Conservation (phyloP, 2,329 filamentous ascomycete genomes). For the Aotearoamyces nothofagi region DNA sequence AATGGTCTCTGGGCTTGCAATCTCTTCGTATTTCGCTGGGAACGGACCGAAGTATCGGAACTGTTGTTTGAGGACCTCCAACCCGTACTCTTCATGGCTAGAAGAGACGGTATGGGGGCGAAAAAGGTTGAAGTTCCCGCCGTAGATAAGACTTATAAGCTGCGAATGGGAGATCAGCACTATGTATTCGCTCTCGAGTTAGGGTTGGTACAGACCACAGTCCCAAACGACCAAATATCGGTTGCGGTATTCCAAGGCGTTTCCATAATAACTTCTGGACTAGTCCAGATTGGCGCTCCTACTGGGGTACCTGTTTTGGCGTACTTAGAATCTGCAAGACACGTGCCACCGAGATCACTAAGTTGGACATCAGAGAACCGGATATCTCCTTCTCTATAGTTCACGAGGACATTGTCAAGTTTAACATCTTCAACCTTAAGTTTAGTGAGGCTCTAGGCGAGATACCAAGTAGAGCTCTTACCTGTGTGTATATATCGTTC, state of each 20-base stretch:
- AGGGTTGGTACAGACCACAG: constrained; percentile 7
- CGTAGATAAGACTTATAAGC: constrained; percentile 9
- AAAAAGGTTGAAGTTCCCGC: constrained; percentile 7
- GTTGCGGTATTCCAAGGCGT: constrained; percentile 11
- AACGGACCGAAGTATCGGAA: constrained; percentile 6
- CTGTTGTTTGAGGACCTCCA: constrained; percentile 5
- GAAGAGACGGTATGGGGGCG: constrained; percentile 3
- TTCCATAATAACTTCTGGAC: constrained; percentile 9
- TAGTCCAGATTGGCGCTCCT: constrained; percentile 8
- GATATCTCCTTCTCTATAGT: constrained; percentile 14
- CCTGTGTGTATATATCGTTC: constrained; percentile 12
- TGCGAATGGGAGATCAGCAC: too few relatives aligned
- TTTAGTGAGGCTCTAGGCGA: constrained; percentile 7
- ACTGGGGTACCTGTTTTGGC: constrained; percentile 6
- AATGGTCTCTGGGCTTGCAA: constrained; percentile 4
- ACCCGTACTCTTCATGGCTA: constrained; percentile 6
- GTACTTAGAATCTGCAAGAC: constrained; percentile 7
- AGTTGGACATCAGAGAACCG: constrained; percentile 21
- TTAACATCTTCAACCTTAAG: constrained; percentile 19
- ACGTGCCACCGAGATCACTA: constrained; percentile 9
- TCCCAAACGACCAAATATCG: constrained; percentile 13
- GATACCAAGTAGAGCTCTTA: constrained; percentile 7
- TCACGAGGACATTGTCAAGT: constrained; percentile 23
- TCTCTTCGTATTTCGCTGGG: constrained; percentile 5
- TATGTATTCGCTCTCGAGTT: neutral